Evolutionary conservation across 1,139 yeast species (phyloP).

Genomic region (Pichia sp.): DNA sequence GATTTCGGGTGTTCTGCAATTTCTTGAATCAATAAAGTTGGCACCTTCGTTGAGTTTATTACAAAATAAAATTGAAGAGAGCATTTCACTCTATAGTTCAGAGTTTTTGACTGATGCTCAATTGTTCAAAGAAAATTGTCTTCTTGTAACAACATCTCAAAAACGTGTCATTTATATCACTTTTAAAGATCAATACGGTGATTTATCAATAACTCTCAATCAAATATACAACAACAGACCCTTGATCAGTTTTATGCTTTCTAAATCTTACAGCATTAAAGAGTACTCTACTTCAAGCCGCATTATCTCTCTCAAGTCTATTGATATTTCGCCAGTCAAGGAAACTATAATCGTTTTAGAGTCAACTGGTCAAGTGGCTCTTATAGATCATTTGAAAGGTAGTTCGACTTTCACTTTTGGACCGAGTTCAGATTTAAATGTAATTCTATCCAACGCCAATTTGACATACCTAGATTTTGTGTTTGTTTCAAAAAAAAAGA

Average conservation of each 20-base stretch:
- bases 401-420: slow-evolving; percentile 15
- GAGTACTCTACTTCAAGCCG: slow-evolving; percentile 36
- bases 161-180: slow-evolving; percentile 64
- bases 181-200: slow-evolving; percentile 66
- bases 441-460: not conserved
- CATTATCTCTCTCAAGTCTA: slow-evolving; percentile 53
- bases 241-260: slow-evolving; percentile 30
- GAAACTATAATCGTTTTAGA: slow-evolving; percentile 44
- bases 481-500: not conserved
- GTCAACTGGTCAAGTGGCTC: slow-evolving; percentile 40
- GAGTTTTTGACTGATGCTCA: slow-evolving; percentile 58
- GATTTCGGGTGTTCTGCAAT: slow-evolving; percentile 51
- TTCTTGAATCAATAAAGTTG: slow-evolving; percentile 55
- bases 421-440: slow-evolving; percentile 4
- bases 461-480: slow-evolving; percentile 10
- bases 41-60: slow-evolving; percentile 33
- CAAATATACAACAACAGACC: slow-evolving; percentile 36
- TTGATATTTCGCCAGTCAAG: slow-evolving; percentile 19
- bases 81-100: slow-evolving; percentile 42
- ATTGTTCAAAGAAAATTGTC: slow-evolving; percentile 72
- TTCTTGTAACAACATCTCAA: slow-evolving; percentile 65
- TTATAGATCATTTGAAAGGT: slow-evolving; percentile 29
- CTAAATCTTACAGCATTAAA: slow-evolving; percentile 22
- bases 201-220: slow-evolving; percentile 42
- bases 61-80: slow-evolving; percentile 37